phyloP scores from a whole-genome alignment of 306 rosid species.

The Chamaecrista fasciculata region DNA sequence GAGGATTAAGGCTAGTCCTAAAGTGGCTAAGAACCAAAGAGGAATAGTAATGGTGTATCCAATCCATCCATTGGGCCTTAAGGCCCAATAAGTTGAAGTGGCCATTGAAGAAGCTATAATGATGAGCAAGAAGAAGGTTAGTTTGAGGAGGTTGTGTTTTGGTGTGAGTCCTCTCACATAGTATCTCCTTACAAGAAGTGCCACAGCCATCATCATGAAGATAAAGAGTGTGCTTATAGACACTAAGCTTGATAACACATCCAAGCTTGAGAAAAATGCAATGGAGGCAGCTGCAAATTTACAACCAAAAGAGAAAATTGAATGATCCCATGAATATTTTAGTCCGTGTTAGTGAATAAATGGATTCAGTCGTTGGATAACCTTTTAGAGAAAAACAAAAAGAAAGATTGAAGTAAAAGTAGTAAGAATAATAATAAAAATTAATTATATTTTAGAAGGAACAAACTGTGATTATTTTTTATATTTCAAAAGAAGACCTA shows the following conservation, averaged over 20 bases:
- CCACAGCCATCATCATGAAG: constrained; percentile 71
- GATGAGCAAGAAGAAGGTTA: constrained; percentile 46
- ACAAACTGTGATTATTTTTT: no score
- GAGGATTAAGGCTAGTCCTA: constrained; percentile 49
- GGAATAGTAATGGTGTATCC: constrained; percentile 60
- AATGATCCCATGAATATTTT: no score
- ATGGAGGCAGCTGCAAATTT: constrained; percentile 43
- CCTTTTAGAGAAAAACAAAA: no score
- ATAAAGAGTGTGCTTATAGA: constrained; percentile 73
- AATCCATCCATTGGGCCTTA: constrained; percentile 54
- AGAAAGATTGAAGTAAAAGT: no score
- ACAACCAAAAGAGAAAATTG: no score
- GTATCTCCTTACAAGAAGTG: constrained; percentile 79
- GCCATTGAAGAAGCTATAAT: constrained; percentile 71
- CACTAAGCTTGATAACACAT: constrained; percentile 53
- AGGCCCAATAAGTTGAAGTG: constrained; percentile 67
- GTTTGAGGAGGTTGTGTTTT: constrained; percentile 38
- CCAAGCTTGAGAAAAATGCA: constrained; percentile 67
- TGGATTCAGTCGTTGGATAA: no score
- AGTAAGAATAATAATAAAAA: no score
- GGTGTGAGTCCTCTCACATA: constrained; percentile 62
- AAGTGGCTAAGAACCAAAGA: constrained; percentile 64
- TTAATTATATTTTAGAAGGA: no score
- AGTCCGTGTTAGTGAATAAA: no score
- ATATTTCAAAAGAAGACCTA: no score